Conservation (phyloP, 495 filamentous ascomycete genomes). For the Aspergillus haitiensis region DNA sequence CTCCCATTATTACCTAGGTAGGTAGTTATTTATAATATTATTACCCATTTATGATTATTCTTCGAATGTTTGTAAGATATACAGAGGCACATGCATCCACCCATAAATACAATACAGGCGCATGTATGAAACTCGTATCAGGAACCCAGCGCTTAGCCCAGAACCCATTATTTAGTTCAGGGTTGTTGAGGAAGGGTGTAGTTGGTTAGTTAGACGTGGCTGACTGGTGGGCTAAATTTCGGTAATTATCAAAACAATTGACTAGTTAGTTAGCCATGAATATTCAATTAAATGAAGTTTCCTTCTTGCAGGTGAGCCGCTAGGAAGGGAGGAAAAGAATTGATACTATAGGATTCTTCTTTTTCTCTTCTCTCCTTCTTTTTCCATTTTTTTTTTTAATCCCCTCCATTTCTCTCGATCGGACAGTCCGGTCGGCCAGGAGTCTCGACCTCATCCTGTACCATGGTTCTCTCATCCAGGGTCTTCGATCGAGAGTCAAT, state of each 20-base stretch:
- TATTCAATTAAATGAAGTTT: too few species aligned
- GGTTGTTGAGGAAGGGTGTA: background rate
- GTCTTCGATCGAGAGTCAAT: background rate
- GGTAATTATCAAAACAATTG: too few species aligned
- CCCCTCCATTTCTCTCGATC: too few species aligned
- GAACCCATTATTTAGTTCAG: background rate
- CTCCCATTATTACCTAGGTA: too few species aligned
- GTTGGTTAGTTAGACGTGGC: background rate
- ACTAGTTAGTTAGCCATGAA: too few species aligned
- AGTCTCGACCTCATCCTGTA: conserved; percentile 6
- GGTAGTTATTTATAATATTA: too few species aligned
- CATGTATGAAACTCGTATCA: conserved; percentile 19
- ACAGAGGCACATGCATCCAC: background rate
- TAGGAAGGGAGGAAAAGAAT: too few species aligned
- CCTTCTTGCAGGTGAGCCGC: too few species aligned
- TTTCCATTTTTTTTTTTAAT: too few species aligned
- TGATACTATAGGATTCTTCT: too few species aligned
- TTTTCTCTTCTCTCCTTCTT: too few species aligned
- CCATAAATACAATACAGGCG: conserved; percentile 7
- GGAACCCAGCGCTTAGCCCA: conserved; percentile 22
- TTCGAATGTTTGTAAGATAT: background rate
- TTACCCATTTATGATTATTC: background rate
- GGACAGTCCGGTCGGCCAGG: background rate
- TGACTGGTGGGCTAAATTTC: too few species aligned
- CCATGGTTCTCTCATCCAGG: conserved; percentile 9